Base-by-base conservation (phyloP, 306 rosid species). In the Cercis canadensis region DNA sequence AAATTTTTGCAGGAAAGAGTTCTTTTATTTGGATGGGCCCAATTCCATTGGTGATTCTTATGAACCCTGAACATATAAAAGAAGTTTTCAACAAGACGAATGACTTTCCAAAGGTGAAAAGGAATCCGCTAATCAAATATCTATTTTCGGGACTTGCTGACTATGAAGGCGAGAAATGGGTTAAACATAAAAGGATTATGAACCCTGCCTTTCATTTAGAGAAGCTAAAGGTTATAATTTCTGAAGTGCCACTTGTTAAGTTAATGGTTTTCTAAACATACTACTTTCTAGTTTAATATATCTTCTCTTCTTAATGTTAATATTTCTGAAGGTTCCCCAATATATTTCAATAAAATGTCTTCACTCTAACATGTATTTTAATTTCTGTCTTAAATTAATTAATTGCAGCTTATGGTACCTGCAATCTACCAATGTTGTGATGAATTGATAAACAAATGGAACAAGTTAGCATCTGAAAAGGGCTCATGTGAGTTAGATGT, bases 111-210 rank as follows among this genome's bases (percentile, higher is more conserved):
- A 83, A 68, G 66, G 55, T 45, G 6, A 1, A 1, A 0, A 0
- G 0, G n/a, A 67, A 63, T 24, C 85, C 82, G 12, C 60, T 70
- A 9, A 4, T 7, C 13, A 4, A 24, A 31, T 34, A 24, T 4
- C 67, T 69, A 0, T 40, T 9, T 43, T 11, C 21, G 4, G 84
- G 84, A 17, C 19, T 63, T 2, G 6, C 11, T n/a, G 5, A 0
- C 7, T 11, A 49, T 40, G 81, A 78, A 11, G 83, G 65, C 59
- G 71, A 67, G 16, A 82, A 82, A 59, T 82, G 83, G 86, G 75
- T 62, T 12, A 78, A 52, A 65, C 78, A 65, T 66, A 58, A 78
- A 43, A 82, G 51, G 34, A 70, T 78, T 41, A 65, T 82, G 57
- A 79, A 66, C 34, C 87, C 73, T 13, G 74, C 84, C 2, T 83